Evolutionary conservation across 106 monocot species (phyloP), one percentile per base, ranked within the genome.

Genomic region (Allium cepa): DNA sequence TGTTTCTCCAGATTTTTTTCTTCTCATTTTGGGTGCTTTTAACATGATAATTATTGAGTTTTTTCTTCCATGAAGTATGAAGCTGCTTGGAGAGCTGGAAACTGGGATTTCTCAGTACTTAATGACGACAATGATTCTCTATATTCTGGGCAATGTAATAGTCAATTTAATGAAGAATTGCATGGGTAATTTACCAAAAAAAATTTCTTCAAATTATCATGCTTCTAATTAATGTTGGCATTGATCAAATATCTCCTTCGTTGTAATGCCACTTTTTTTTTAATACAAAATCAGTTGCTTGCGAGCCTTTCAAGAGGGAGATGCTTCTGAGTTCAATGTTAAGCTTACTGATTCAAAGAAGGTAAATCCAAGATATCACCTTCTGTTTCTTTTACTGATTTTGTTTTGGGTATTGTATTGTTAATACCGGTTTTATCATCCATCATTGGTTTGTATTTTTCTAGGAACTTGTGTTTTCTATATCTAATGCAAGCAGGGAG

Each of bases 11-110:
- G 36, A 36, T 36, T 36, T 36, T 36, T 36, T 36, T 36, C 36
- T 36, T 5, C 36, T 36, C 36, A 36, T 36, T 36, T 36, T 36
- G 36, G 36, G 36, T 36, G 36, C 36, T 36, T 36, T 36, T 36
- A 36, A 36, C 36, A 1, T 36, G 36, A 1, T 36, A 36, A 36
- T 36, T 36, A 36, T 36, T 36, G 36, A 36, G 36, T 4, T 36
- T 36, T 22, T 36, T 36, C 36, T 36, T 36, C 36, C 3, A 36
- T 81, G 57, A 69, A 99, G 99, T 93, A 90, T 83, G 99, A 99
- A 78, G 90, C 99, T 81, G 93, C 99, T 70, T 99, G 99, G 99
- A 87, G 87, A 65, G 75, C 90, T 77, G 90, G 93, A 69, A 90
- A 99, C 66, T 99, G 99, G 99, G 99, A 99, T 66, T 93, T 93